Conservation (phyloP, 1,284 basidiomycete species). For the Trichosporon sp. region DNA sequence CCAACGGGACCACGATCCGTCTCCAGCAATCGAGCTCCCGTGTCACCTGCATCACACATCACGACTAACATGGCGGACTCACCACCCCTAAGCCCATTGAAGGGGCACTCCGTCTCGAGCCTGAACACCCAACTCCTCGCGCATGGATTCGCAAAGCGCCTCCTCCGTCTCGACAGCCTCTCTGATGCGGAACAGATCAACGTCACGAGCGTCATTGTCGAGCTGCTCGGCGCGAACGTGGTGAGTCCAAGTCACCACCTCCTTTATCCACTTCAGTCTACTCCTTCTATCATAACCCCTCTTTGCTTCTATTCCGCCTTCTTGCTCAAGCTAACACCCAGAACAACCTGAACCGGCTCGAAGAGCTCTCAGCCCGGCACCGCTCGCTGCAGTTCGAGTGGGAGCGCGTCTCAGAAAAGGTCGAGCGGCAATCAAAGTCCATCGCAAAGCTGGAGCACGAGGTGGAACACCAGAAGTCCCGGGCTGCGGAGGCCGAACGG, state of each 20-base stretch:
- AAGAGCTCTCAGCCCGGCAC: slow-evolving; percentile 72
- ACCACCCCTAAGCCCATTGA: neutral
- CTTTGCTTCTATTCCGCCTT: too few species aligned
- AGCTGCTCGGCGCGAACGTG: slow-evolving; percentile 73
- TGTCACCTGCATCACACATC: neutral
- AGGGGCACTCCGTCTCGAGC: slow-evolving; percentile 55
- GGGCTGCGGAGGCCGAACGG: slow-evolving; percentile 60
- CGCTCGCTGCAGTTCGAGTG: slow-evolving; percentile 79
- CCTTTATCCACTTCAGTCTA: neutral
- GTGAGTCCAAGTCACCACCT: slow-evolving; percentile 60
- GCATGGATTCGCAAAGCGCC: slow-evolving; percentile 71
- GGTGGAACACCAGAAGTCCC: slow-evolving; percentile 66
- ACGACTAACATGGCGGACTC: slow-evolving; percentile 9
- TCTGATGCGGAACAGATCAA: slow-evolving; percentile 65
- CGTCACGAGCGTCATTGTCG: slow-evolving; percentile 73
- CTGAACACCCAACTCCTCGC: slow-evolving; percentile 75
- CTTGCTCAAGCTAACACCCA: slow-evolving; percentile 29
- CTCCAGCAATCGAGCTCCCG: neutral
- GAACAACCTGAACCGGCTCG: slow-evolving; percentile 79
- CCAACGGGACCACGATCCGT: too few species aligned
- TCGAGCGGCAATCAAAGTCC: slow-evolving; percentile 25
- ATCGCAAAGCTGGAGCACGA: slow-evolving; percentile 59
- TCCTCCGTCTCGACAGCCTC: slow-evolving; percentile 64
- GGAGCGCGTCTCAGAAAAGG: slow-evolving; percentile 70
- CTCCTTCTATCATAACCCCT: neutral